Evolutionary conservation across 495 filamentous ascomycete species (phyloP), one percentile per base, ranked within the genome.

Genomic region (Thozetella sp.): DNA sequence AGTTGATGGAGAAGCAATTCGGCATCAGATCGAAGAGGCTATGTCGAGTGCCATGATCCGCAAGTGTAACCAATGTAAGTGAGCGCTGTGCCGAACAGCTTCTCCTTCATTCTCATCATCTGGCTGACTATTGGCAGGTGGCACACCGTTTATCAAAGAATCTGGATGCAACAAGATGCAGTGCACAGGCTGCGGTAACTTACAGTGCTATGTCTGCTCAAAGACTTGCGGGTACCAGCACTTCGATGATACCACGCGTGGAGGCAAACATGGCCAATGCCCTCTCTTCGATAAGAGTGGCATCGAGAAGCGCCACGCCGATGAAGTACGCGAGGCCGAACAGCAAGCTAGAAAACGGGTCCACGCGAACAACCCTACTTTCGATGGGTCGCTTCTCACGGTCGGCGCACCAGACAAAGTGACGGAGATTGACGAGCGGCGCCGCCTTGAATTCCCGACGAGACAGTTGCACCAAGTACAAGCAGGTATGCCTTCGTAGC

Each of bases 91-190:
- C 10, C 3, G 22, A 13, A 6, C 15, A 6, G 20, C 2, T 25
- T 40, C 19, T 19, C 17, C 51, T 55, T 25, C 12, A 22, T 2
- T 10, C 2, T 19, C n/a, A 2, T 17, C 25, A 25, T 26, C 71
- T 53, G 50, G n/a, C 67, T 78, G 55, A 78, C 65, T 30, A n/a
- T 22, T 3, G 19, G 25, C 45, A 82, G 87, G 88, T 65, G 61
- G 72, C 13, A 81, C 79, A 10, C 78, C 83, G 0, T 92, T 89
- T 64, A 76, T 96, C 67, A 97, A 96, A 67, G 82, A 88, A 56
- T 70, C 77, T 27, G 93, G 93, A 11, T 97, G 93, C 76, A 97
- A 97, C 72, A 96, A 93, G 74, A 89, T 96, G 76, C 78, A 66
- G 0, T 96, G 92, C 64, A 74, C 77, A 3, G 67, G 67, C 0